These are phyloP conservation scores for Citeromyces siamensis DNA, from an alignment of 1,139 yeast species.

Conservation along the genomic window DNA sequence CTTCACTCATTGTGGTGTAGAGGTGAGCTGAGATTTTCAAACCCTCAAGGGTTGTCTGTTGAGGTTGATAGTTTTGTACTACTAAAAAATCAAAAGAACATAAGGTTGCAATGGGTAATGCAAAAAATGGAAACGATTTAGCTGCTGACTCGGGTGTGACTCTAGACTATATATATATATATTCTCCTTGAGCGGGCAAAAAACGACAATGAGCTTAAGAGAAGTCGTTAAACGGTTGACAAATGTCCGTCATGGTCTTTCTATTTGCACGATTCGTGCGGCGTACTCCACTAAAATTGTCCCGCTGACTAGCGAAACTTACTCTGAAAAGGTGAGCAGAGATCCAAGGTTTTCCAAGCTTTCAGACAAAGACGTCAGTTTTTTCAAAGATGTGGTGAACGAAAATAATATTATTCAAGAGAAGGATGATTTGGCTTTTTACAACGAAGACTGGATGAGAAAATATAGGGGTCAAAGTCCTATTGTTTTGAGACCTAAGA, in stretches of 20 bases:
- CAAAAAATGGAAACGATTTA: no score
- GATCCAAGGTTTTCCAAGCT: constrained; percentile 30
- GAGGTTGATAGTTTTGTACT: no score
- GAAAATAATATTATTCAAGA: constrained; percentile 34
- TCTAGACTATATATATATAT: not conserved
- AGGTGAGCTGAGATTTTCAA: not conserved
- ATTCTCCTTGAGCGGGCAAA: not conserved
- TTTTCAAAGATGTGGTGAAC: constrained; percentile 44
- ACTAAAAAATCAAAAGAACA: no score
- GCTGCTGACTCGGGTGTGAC: not conserved
- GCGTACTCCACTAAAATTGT: constrained; percentile 28
- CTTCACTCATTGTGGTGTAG: not conserved
- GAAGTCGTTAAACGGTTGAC: no score
- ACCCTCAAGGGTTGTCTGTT: no score
- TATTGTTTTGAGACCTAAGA: constrained; percentile 75
- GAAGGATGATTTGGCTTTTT: constrained; percentile 53
- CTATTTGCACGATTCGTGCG: no score
- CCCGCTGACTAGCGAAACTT: constrained; percentile 51
- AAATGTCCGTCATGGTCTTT: no score
- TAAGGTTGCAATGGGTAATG: no score
- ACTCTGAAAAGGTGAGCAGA: constrained; percentile 36
- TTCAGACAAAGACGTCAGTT: constrained; percentile 42
- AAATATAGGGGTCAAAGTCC: constrained; percentile 83
- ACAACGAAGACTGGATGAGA: constrained; percentile 94
- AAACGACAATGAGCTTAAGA: not conserved